These are phyloP conservation scores for Starmerella kuoi DNA, from an alignment of 805 yeast species.

Conservation along the genomic window DNA sequence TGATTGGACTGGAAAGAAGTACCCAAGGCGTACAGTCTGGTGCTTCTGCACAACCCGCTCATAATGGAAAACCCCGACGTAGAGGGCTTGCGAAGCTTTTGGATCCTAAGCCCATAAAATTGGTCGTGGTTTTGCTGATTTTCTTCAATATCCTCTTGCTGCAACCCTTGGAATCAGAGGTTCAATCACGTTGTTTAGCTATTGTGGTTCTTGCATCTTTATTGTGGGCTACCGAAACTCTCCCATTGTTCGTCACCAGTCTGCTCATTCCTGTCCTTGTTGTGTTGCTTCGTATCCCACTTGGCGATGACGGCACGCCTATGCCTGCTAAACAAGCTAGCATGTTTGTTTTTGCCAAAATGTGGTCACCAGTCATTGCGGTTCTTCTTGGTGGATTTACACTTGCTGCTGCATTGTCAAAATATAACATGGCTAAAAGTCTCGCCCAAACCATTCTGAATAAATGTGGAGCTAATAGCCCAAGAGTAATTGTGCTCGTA, in stretches of 20 bases:
- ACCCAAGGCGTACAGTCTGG: constrained; percentile 11
- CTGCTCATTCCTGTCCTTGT: constrained; percentile 69
- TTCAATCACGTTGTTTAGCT: constrained; percentile 73
- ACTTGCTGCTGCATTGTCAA: constrained; percentile 85
- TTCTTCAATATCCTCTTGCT: constrained; percentile 38
- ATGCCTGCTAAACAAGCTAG: constrained; percentile 61
- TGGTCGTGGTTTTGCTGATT: constrained; percentile 37
- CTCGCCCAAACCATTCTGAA: constrained; percentile 72
- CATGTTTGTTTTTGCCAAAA: constrained; percentile 62
- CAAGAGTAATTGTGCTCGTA: constrained; percentile 59
- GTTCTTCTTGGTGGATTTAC: constrained; percentile 87
- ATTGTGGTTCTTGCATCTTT: constrained; percentile 68
- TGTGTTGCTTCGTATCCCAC: constrained; percentile 54
- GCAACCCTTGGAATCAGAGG: constrained; percentile 37
- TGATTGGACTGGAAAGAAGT: constrained; percentile 81
- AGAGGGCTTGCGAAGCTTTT: neutral
- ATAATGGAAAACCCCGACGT: neutral
- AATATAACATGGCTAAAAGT: constrained; percentile 76
- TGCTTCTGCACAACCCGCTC: constrained; percentile 19
- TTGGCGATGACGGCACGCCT: constrained; percentile 26
- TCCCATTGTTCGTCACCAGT: constrained; percentile 85
- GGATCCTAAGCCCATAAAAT: constrained; percentile 19
- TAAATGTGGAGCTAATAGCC: constrained; percentile 67
- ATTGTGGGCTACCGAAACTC: constrained; percentile 91
- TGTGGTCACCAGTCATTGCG: constrained; percentile 95